Base-by-base conservation (phyloP, 2,329 filamentous ascomycete genomes). In the Neonectria ditissima region DNA sequence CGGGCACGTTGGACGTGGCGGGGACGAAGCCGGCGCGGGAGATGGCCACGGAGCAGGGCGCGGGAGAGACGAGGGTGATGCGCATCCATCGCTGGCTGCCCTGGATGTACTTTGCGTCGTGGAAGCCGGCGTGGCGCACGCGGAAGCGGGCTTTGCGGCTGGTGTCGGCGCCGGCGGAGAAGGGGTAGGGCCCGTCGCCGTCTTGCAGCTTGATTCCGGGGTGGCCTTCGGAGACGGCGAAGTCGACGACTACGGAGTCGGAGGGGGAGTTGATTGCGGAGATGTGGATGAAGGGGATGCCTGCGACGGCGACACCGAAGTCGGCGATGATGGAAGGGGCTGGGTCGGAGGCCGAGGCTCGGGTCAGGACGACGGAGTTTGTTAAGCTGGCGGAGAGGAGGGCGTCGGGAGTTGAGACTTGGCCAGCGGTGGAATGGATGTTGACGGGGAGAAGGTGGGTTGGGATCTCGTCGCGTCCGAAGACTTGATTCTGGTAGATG, bases 151-250 rank as follows among this genome's bases (percentile, higher is more conserved):
- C n/a, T 24, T 56, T 47, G 5, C 47, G 30, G 32, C 22, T 53
- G 45, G 28, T 56, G 13, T 53, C 54, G 30, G 47, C 39, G 20
- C 41, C 24, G 18, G 48, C 41, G 18, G 54, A 53, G 26, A 53
- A 41, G 39, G 47, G 54, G 24, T 48, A 43, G 4, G 37, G 39
- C 14, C 47, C 30, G 14, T 48, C 55, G 11, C 41, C 39, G 11
- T 53, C 53, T 10, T 28, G 14, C 13, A 37, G 39, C 30, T 13
- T 41, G 14, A 53, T 43, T 7, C 48, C 24, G 26, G 41, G 54
- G 22, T 47, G 53, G 30, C 48, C 48, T 43, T 58, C 47, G 22
- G 30, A 43, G 9, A 52, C 39, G 16, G 48, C 11, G 32, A 34
- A 60, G 32, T 55, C 50, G 41, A 43, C 11, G 24, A 60, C 16